Evolutionary conservation across 2,329 filamentous ascomycete genomes (phyloP), one percentile per base, ranked within the genome.

Genomic region (Geosmithia morbida): DNA sequence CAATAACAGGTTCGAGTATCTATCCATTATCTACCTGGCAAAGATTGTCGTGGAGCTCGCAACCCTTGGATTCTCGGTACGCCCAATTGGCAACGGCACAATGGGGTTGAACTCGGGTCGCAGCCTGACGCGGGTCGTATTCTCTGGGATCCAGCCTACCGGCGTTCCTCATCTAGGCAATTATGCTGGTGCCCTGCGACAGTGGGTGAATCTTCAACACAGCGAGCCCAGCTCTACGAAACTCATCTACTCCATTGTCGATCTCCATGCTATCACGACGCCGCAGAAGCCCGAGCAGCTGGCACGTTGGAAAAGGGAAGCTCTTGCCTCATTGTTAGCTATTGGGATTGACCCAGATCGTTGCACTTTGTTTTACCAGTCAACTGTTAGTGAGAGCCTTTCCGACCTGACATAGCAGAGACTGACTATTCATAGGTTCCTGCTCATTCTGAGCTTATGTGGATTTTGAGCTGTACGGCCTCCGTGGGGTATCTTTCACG

Each of bases 121-220:
- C 6, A 16, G 41, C 7, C 19, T 43, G 41, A 10, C 41, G 18
- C 41, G 41, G 19, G 71, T 83, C 50, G 78, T 97, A 57, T 96
- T 98, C 70, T 97, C 92, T 3, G 92, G 89, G 47, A 98, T 98
- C 56, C 92, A 98, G 64, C 92, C 92, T 17, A 98, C 92, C 0
- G 92, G 90, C 37, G 75, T 94, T 20, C 92, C 92, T 14, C 92
- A 98, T 62, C 68, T 98, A 29, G 92, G 92, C 48, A 98, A 98
- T 66, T 98, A 96, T 64, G 75, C 94, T 11, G 92, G 92, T 22
- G 92, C 92, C 16, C 68, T 98, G 48, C 77, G 79, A 46, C 80
- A 87, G 71, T 98, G 92, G 92, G 83, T 85, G 44, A 72, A 74
- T 51, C 71, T 96, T 7, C 90, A 98, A 47, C 49, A 52, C 54